Evolutionary conservation across 164 flowering plant genomes (phyloP), one percentile per base, ranked within the genome.

Genomic region (Litsea cubeba): DNA sequence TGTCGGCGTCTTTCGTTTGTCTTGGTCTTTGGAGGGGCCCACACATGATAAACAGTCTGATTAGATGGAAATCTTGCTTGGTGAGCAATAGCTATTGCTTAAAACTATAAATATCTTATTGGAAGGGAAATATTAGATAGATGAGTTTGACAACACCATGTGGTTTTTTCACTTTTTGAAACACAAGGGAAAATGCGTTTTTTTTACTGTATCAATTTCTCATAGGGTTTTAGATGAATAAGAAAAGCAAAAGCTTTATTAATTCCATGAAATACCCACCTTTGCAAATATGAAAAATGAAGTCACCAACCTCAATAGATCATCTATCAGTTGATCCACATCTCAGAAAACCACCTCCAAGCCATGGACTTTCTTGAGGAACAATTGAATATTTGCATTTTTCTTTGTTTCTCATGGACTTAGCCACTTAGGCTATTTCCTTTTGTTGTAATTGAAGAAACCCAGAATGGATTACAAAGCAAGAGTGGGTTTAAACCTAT

Each of bases 401-500:
- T 65, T 14, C 40, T 35, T 35, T 5, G 40, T 35, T 35, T 35
- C 40, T 35, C 40, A 35, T 6, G 40, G 40, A n/a, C n/a, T n/a
- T n/a, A n/a, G n/a, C n/a, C n/a, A n/a, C 50, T 28, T 25, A 64
- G 20, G 32, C 46, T 71, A 1, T 63, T 66, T 71, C 17, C 71
- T 3, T 17, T 58, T 81, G 79, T 64, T 81, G 32, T 81, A 75
- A 79, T 77, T n/a, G 77, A 89, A 58, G 81, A 79, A 73, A 80
- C 79, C 32, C 88, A 84, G 8, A 84, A 69, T 80, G 86, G 85
- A 77, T 77, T 89, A 70, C 89, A 90, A 76, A 84, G 77, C 64
- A 77, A 89, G 40, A 92, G 98, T 91, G 78, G 80, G 85, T 77
- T 11, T 24, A 77, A 3, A 26, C 69, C 77, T 79, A 22, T 62